Base-by-base conservation (phyloP, 202 grass and related monocot genomes). In the Brachypodium distachyon region DNA sequence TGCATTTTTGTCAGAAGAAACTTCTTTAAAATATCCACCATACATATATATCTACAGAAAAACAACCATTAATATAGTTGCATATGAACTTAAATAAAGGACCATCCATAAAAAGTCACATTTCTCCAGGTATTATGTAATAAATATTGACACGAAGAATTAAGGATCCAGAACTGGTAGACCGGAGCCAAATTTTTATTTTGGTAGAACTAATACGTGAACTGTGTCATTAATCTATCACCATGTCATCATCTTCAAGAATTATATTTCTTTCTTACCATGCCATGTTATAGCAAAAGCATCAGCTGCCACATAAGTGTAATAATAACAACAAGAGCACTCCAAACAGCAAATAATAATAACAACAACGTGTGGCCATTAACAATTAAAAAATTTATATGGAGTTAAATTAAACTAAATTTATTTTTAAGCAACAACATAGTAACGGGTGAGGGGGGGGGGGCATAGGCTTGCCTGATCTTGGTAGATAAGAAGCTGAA, bases 21-120 rank as follows among this genome's bases (percentile, higher is more conserved):
- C 82, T 86, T 97, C 94, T 91, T 97, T 97, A 56, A 90, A 97
- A 80, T 97, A 97, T 73, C 94, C 94, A 68, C 91, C 94, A 82
- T 97, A 94, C 42, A 97, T 72, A 77, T 89, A 97, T 92, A 97
- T 94, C 94, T 97, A 85, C 52, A 71, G 70, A 60, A 38, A 66
- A 60, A 37, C 2, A 19, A 50, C 8, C 57, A 42, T 67, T 67
- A 74, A 60, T 23, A 53, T 0, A 42, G 52, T 78, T 82, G 62
- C 18, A 75, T 62, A 70, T 22, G 78, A 39, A 56, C 66, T 17
- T 9, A 79, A 36, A 29, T 38, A 57, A 27, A 79, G 64, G 28
- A 74, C 42, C 32, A 29, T 12, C 5, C 66, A 73, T 51, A 71
- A 34, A 51, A 78, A 73, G 12, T 67, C 23, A 46, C 9, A 53